Evolutionary conservation across 495 filamentous ascomycete species (phyloP), one percentile per base, ranked within the genome.

Genomic region (Penicillium dipodomyicola): DNA sequence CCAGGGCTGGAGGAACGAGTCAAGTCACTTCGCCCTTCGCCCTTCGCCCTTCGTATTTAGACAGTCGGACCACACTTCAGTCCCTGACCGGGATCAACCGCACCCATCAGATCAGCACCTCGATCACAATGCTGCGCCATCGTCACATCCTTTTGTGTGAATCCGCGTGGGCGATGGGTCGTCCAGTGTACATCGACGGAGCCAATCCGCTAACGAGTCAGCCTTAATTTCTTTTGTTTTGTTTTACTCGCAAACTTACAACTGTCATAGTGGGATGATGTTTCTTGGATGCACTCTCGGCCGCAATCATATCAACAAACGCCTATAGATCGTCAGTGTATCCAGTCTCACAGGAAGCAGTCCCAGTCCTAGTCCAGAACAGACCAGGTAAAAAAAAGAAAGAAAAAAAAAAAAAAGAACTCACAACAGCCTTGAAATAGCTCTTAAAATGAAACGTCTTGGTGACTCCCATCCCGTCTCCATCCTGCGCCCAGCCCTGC

Each of bases 161-260:
- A 76, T n/a, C 89, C 88, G 20, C 77, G 75, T 9, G 86, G 87
- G 43, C 76, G 76, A 70, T 92, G 88, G 17, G 89, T 91, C 11
- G 87, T 91, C 89, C 87, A 91, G 67, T 78, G 73, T 52, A 80
- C 68, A 56, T 74, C 67, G 33, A 80, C 73, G 5, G 74, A 77
- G 9, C 76, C 76, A 58, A 76, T 65, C 54, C 73, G 72, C 74
- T 78, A 49, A 49, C 15, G 19, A 20, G 22, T 65, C 53, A 63
- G 56, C 35, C 43, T 49, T 47, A 54, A 51, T 41, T 39, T 50
- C 33, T 45, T 20, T 57, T 43, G 52, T 32, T 35, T 52, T 32
- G 19, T 20, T 22, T 2, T 22, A 22, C 22, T 17, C 41, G 17
- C 29, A 41, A 22, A 51, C 74, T 67, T 68, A 79, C 77, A 41